Base-by-base conservation (phyloP, 2,329 filamentous ascomycete species). In the Furcasterigmium sp. region DNA sequence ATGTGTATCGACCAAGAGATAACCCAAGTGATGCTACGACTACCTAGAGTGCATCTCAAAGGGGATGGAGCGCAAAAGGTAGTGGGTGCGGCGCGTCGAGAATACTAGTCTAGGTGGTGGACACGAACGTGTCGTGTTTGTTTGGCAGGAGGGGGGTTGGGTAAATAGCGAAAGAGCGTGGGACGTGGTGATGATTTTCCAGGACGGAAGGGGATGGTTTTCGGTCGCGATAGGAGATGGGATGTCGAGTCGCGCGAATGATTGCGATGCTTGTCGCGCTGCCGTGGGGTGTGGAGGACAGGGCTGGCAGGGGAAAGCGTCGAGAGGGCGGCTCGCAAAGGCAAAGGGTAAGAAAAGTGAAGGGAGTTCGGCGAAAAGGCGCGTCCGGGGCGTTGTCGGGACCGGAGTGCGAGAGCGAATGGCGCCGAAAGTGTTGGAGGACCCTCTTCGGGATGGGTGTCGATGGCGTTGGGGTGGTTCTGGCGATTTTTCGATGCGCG, bases 401-500 rank as follows among this genome's bases (percentile, higher is more conserved):
- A 60, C 64, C 57, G 59, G 55, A 56, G 63, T 61, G 66, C 63
- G 70, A 64, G 65, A 69, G 61, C 63, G 70, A 74, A 69, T 69
- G 68, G 75, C 72, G 74, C 75, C 68, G 66, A 68, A 71, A 68
- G 66, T 64, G 65, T 67, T 68, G 66, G 67, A 69, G 64, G 68
- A 66, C 66, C 66, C 62, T 63, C 70, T 67, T 72, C 63, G 62
- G 65, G 74, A 78, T 78, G 73, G 69, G 62, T 67, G 65, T 72
- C 65, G 75, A 79, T 79, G 74, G 64, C 72, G 73, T 71, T 70
- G 69, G 69, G 72, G 69, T 70, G 65, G 72, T 71, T 73, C 68
- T 72, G 72, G 73, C 69, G 75, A 76, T 76, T 73, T 76, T 76
- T 58, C 54, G 73, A 78, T 79, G 75, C 75, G 75, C 32, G 32